These are phyloP conservation scores for Pseudogymnoascus sp. DNA, from an alignment of 2,329 filamentous ascomycete species.

Conservation along the genomic window DNA sequence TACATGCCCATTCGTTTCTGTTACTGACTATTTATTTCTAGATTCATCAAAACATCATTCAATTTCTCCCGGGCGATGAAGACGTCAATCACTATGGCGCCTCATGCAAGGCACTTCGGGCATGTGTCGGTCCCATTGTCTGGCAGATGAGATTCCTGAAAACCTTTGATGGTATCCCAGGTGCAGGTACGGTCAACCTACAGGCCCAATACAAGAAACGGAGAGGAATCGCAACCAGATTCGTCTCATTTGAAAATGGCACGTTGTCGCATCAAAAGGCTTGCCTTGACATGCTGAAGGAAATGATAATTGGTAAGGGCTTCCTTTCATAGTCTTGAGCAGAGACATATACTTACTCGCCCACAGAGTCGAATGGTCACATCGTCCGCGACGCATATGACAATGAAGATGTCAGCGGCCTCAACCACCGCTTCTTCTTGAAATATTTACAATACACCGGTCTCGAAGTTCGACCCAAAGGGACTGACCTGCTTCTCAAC, in stretches of 20 bases:
- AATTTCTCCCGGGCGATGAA: constrained; percentile 28
- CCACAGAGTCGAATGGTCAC: constrained; percentile 23
- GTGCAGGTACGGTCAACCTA: constrained; percentile 24
- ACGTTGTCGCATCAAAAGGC: constrained; percentile 24
- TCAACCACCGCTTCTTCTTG: background rate
- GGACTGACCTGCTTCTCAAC: background rate
- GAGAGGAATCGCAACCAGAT: constrained; percentile 29
- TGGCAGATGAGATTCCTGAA: constrained; percentile 39
- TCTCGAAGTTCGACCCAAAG: background rate
- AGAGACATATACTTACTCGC: background rate
- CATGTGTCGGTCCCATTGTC: constrained; percentile 35
- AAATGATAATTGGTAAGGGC: constrained; percentile 37
- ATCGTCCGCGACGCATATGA: constrained; percentile 9
- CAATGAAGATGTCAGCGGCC: background rate
- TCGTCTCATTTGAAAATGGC: constrained; percentile 19
- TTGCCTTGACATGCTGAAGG: constrained; percentile 32
- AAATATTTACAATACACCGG: background rate
- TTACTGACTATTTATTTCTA: constrained; percentile 10
- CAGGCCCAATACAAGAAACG: constrained; percentile 23
- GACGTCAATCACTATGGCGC: constrained; percentile 36
- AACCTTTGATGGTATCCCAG: constrained; percentile 33
- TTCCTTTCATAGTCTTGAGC: background rate
- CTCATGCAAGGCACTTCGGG: constrained; percentile 32
- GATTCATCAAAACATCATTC: constrained; percentile 26
- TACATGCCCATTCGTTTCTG: background rate